Base-by-base conservation (phyloP, 352 stramenopile species). In the Blastocystis hominis region DNA sequence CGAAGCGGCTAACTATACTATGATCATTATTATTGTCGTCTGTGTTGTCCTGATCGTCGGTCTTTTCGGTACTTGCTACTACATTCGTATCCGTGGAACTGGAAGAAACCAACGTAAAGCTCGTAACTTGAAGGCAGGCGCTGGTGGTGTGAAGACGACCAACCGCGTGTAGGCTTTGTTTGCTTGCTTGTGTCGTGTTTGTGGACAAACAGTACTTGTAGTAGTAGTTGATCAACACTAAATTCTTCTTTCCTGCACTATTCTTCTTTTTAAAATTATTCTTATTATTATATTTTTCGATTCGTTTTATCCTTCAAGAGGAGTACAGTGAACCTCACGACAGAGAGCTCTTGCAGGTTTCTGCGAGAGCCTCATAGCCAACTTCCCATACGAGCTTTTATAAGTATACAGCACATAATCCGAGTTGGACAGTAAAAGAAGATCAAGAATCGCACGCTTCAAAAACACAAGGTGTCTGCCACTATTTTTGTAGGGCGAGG, bases 61-160 rank as follows among this genome's bases (percentile, higher is more conserved):
- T 64, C 20, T 84, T 36, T 68, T 84, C 42, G 72, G 50, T 36
- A 53, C 54, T 15, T 84, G 72, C 30, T 42, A 68, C 24, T 84
- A 54, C 56, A 68, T 44, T 53, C 72, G 72, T 84, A 42, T 84
- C 4, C 59, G 72, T 66, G 72, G 72, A 53, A 84, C 54, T n/a
- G 72, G 72, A 53, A 84, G 72, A 68, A 72, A 72, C 20, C 34
- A 34, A 24, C 44, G 30, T 40, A 84, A 61, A 47, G 47, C 34
- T 42, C 53, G 72, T 46, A 64, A 46, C 4, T 53, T 84, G 30
- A 84, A 84, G 56, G 40, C 72, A 24, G 46, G 46, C 24, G 7
- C 15, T 9, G 53, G 47, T 66, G 72, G 50, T 84, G 72, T n/a
- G n/a, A 68, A 63, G 50, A 84, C 34, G 20, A 84, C 72, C 13